These are phyloP conservation scores for Fusarium virguliforme DNA, from an alignment of 2,329 filamentous ascomycete species.

Conservation along the genomic window DNA sequence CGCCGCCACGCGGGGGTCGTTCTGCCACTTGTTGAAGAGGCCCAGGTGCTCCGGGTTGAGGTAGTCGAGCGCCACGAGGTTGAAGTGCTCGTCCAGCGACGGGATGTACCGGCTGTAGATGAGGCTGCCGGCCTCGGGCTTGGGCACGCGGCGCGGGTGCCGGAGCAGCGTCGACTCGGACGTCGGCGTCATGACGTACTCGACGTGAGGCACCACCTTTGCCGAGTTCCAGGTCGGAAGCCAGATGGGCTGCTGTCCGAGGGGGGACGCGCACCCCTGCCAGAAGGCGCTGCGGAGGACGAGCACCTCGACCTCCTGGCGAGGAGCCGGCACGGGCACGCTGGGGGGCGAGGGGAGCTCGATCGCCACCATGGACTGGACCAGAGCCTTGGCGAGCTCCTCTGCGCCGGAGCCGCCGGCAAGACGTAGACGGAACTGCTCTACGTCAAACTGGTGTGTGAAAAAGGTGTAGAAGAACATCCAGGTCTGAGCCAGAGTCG, in stretches of 20 bases:
- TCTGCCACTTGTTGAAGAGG: slow-evolving; percentile 84
- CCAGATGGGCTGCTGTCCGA: slow-evolving; percentile 75
- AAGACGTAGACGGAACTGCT: slow-evolving; percentile 47
- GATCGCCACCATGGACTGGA: slow-evolving; percentile 58
- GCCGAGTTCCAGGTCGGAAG: slow-evolving; percentile 61
- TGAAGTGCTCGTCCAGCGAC: slow-evolving; percentile 80
- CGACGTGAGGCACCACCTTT: slow-evolving; percentile 57
- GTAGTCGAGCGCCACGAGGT: slow-evolving; percentile 79
- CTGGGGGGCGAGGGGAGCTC: slow-evolving; percentile 59
- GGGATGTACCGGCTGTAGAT: slow-evolving; percentile 85
- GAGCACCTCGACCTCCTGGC: slow-evolving; percentile 55
- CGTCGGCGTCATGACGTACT: slow-evolving; percentile 53
- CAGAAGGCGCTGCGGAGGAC: slow-evolving; percentile 72
- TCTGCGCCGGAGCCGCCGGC: slow-evolving; percentile 35
- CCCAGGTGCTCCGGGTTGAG: slow-evolving; percentile 72
- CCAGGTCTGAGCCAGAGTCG: slow-evolving; percentile 66
- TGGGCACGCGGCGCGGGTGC: slow-evolving; percentile 78
- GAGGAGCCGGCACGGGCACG: slow-evolving; percentile 52
- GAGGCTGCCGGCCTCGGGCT: slow-evolving; percentile 76
- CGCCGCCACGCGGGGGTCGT: slow-evolving; percentile 82
- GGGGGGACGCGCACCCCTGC: slow-evolving; percentile 77
- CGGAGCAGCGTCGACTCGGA: slow-evolving; percentile 59
- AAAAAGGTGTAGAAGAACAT: slow-evolving; percentile 66
- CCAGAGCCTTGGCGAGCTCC: slow-evolving; percentile 53
- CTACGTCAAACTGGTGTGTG: slow-evolving; percentile 49